A percentile compares a stretch with the other conserved stretches of the same genome.
These are phyloP conservation scores for Helichrysum umbraculigerum DNA, from an alignment of 129 eudicot species.

Conservation along the genomic window DNA sequence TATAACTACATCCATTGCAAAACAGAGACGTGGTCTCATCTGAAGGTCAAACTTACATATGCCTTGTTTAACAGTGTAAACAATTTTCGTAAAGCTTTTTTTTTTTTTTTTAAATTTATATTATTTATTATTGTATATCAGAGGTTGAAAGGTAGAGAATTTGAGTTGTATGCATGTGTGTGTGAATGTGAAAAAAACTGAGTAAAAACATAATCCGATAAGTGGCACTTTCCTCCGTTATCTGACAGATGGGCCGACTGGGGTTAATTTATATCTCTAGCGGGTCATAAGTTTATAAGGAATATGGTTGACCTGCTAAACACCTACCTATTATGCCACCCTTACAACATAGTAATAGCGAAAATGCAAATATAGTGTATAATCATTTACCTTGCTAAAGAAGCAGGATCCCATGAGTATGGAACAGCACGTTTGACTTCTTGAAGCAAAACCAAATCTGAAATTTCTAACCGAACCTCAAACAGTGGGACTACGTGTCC, in stretches of 20 bases:
- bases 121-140: background rate
- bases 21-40: background rate
- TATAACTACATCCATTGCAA: background rate
- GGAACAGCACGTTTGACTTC: slow-evolving; percentile 87
- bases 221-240: no score
- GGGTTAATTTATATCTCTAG: no score
- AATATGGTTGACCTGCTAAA: background rate
- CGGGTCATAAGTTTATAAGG: no score
- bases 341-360: background rate
- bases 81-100: background rate
- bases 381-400: slow-evolving; percentile 73
- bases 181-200: no score
- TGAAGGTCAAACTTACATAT: background rate
- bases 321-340: background rate
- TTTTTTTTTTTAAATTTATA: background rate
- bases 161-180: background rate
- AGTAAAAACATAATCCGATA: no score
- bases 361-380: background rate
- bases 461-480: slow-evolving; percentile 51
- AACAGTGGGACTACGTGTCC: slow-evolving; percentile 70
- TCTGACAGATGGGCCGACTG: background rate
- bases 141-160: background rate
- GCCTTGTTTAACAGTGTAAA: background rate
- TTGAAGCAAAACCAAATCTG: slow-evolving; percentile 60
- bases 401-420: slow-evolving; percentile 93